These are phyloP conservation scores for Leucocoprinus leucothites DNA, from an alignment of 768 basidiomycete species.

Conservation along the genomic window DNA sequence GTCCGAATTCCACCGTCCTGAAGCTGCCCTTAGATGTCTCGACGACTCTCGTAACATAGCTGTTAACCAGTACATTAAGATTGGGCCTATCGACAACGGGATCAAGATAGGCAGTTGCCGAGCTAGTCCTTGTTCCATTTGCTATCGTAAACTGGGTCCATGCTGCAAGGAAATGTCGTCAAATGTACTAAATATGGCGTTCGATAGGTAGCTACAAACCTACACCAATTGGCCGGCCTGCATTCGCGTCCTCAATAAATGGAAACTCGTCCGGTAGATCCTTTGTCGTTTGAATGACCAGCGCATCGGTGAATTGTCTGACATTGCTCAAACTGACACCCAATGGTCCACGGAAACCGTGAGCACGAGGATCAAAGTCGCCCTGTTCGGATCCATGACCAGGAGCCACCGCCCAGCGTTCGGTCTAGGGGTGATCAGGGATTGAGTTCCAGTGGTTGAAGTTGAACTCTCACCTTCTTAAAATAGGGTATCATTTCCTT, in stretches of 20 bases:
- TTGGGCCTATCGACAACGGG: slow-evolving; percentile 9
- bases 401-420: neutral
- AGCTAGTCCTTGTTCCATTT: slow-evolving; percentile 10
- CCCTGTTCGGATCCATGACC: slow-evolving; percentile 2
- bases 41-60: slow-evolving; percentile 7
- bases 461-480: slow-evolving; percentile 14
- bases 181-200: neutral
- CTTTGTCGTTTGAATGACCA: slow-evolving; percentile 5
- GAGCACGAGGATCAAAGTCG: slow-evolving; percentile 10
- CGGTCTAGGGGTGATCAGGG: neutral
- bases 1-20: neutral
- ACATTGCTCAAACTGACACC: slow-evolving; percentile 4
- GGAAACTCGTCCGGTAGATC: slow-evolving; percentile 12
- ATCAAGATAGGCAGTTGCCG: slow-evolving; percentile 7
- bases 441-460: too few relatives aligned
- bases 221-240: slow-evolving; percentile 14
- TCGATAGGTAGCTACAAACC: neutral
- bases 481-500: slow-evolving; percentile 19
- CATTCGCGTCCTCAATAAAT: slow-evolving; percentile 12
- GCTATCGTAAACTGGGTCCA: slow-evolving; percentile 10
- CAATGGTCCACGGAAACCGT: slow-evolving; percentile 11
- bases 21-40: neutral
- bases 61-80: slow-evolving; percentile 1
- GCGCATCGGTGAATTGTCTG: neutral
- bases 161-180: neutral